A percentile compares a stretch with the other conserved stretches of the same genome.
phyloP scores from a whole-genome alignment of 805 yeast species.

The Lachancea kluyveri region DNA sequence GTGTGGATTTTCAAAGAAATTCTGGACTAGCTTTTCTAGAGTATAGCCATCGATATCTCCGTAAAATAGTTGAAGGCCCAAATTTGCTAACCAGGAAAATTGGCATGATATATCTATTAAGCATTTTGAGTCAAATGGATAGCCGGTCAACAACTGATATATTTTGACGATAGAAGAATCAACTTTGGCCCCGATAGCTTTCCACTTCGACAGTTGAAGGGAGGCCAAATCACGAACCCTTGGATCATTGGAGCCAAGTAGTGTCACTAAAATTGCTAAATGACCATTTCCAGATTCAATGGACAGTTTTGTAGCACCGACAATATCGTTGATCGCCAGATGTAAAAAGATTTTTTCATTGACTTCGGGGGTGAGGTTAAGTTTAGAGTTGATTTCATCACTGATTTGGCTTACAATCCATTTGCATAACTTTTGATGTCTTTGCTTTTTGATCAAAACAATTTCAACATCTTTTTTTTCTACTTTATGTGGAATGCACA shows the following conservation, averaged over 20 bases:
- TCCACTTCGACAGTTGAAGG: slow-evolving; percentile 65
- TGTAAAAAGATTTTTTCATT: slow-evolving; percentile 47
- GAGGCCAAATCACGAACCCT: slow-evolving; percentile 49
- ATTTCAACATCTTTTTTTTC: slow-evolving; percentile 17
- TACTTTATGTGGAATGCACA: slow-evolving; percentile 15
- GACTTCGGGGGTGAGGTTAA: slow-evolving; percentile 32
- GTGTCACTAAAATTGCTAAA: slow-evolving; percentile 60
- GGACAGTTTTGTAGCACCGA: slow-evolving; percentile 58
- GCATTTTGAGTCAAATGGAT: slow-evolving; percentile 26
- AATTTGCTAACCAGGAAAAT: slow-evolving; percentile 60
- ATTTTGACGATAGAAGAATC: slow-evolving; percentile 53
- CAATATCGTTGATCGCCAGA: slow-evolving; percentile 49
- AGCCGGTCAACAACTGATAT: slow-evolving; percentile 59
- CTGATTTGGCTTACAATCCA: slow-evolving; percentile 52
- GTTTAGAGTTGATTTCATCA: slow-evolving; percentile 30
- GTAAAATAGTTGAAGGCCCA: slow-evolving; percentile 58
- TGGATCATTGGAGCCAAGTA: slow-evolving; percentile 65
- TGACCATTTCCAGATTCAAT: slow-evolving; percentile 58
- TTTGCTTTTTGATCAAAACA: slow-evolving; percentile 28
- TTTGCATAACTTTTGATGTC: slow-evolving; percentile 41
- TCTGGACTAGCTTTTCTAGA: slow-evolving; percentile 27
- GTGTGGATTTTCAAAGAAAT: slow-evolving; percentile 16
- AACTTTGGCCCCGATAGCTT: slow-evolving; percentile 32
- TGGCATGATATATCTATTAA: slow-evolving; percentile 36
- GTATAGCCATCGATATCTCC: slow-evolving; percentile 42